Conservation (phyloP, 148 eudicot genomes). For the Spergularia marina region DNA sequence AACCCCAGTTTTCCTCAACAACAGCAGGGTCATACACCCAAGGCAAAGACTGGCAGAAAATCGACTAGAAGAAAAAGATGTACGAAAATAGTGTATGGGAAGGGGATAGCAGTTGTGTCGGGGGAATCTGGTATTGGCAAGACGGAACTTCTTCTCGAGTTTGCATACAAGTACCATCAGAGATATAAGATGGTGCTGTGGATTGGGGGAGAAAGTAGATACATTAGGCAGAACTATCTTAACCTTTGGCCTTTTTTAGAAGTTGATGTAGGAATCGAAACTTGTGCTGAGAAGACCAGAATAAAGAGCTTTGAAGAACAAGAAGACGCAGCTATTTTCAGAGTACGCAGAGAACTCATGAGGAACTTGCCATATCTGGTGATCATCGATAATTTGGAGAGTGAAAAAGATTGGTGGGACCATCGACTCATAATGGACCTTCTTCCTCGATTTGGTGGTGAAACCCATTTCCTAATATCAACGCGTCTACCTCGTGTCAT, state of each 20-base stretch:
- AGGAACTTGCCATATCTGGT: constrained; percentile 82
- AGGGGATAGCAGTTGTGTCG: constrained; percentile 83
- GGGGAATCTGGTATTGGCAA: constrained; percentile 97
- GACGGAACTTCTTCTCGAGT: constrained; percentile 91
- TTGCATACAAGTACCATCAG: constrained; percentile 83
- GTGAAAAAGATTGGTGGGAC: constrained; percentile 98
- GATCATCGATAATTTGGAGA: constrained; percentile 85
- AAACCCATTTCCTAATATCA: constrained; percentile 87
- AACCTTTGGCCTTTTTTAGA: constrained; percentile 78
- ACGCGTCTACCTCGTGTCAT: constrained; percentile 74
- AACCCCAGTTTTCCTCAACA: constrained; percentile 39
- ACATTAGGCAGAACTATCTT: constrained; percentile 86
- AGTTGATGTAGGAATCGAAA: constrained; percentile 78
- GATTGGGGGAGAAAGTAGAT: constrained; percentile 96
- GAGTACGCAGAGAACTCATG: constrained; percentile 87
- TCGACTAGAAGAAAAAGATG: constrained; percentile 53
- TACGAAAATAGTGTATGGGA: constrained; percentile 64
- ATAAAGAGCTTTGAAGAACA: constrained; percentile 86
- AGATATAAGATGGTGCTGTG: constrained; percentile 91
- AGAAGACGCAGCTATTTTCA: constrained; percentile 80
- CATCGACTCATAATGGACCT: constrained; percentile 89
- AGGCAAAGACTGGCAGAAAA: constrained; percentile 43
- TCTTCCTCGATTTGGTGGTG: constrained; percentile 92
- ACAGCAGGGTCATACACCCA: constrained; percentile 33
- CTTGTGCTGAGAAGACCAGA: constrained; percentile 60